Conservation (phyloP, 2,329 filamentous ascomycete genomes). For the Apiospora marii region DNA sequence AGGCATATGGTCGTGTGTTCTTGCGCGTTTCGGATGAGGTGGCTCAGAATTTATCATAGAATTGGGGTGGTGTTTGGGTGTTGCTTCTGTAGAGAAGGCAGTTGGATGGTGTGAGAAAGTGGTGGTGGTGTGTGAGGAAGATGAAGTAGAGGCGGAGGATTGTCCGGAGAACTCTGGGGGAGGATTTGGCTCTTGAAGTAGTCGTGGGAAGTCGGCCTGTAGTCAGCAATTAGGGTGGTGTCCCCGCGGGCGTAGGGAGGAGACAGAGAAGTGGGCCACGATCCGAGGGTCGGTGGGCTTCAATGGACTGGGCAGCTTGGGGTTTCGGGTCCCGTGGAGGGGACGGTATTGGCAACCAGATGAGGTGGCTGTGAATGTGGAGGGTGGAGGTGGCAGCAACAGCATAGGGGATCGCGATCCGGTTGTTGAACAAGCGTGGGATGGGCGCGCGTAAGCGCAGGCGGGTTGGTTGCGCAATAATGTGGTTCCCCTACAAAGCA, state of each 20-base stretch:
- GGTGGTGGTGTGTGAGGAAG: neutral
- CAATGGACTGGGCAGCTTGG: constrained; percentile 19
- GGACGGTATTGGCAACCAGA: constrained; percentile 9
- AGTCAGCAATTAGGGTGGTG: constrained; percentile 28
- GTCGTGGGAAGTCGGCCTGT: constrained; percentile 23
- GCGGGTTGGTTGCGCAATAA: constrained; percentile 20
- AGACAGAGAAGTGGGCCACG: constrained; percentile 26
- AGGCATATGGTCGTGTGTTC: constrained; percentile 26
- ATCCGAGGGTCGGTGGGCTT: constrained; percentile 24
- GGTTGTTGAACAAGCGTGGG: constrained; percentile 3
- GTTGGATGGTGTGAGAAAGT: constrained; percentile 4
- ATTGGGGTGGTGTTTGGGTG: neutral
- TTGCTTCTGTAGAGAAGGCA: neutral
- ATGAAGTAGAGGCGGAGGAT: constrained; percentile 16
- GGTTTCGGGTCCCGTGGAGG: constrained; percentile 16
- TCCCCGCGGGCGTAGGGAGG: constrained; percentile 24
- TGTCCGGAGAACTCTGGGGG: constrained; percentile 21
- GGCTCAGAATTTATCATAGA: constrained; percentile 3
- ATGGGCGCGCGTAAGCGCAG: constrained; percentile 22
- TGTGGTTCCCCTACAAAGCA: constrained; percentile 11
- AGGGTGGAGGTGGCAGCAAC: constrained; percentile 13
- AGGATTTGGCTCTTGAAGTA: constrained; percentile 23
- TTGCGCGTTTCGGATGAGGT: constrained; percentile 21
- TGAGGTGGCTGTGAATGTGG: constrained; percentile 21
- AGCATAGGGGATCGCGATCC: constrained; percentile 22